Evolutionary conservation across 163 green algal genomes (phyloP).

Genomic region (Scenedesmus sp.): DNA sequence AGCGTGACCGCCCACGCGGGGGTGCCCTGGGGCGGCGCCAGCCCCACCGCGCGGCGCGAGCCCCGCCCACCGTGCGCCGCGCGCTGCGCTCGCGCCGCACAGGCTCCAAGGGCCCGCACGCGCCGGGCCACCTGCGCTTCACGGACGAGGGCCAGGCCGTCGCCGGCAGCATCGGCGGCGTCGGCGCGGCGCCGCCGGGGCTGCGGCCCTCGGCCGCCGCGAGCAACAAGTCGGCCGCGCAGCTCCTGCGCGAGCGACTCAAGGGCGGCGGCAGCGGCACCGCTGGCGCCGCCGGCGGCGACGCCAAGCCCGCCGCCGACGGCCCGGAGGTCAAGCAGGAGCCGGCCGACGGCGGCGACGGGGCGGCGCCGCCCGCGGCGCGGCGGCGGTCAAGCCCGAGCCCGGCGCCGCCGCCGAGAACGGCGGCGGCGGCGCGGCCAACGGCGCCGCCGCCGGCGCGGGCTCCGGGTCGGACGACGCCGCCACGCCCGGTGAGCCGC

Average conservation of each 20-base stretch:
- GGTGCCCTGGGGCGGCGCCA: slow-evolving; percentile 7
- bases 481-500: slow-evolving; percentile 10
- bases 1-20: no score
- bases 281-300: neutral
- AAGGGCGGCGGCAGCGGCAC: slow-evolving; percentile 37
- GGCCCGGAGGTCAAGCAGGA: neutral
- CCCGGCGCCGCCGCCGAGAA: neutral
- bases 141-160: slow-evolving; percentile 11
- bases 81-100: no score
- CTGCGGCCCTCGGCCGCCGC: slow-evolving; percentile 1
- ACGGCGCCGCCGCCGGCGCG: neutral
- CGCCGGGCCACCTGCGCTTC: slow-evolving; percentile 21
- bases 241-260: slow-evolving; percentile 75
- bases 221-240: slow-evolving; percentile 84
- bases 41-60: neutral
- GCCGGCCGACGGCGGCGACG: no score
- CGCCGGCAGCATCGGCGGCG: neutral
- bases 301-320: neutral
- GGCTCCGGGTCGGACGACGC: neutral
- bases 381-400: neutral
- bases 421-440: neutral
- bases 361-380: neutral
- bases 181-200: neutral
- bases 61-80: no score
- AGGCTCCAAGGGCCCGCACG: no score